These are phyloP conservation scores for Fusarium vanettenii DNA, from an alignment of 2,329 filamentous ascomycete genomes.

Conservation along the genomic window DNA sequence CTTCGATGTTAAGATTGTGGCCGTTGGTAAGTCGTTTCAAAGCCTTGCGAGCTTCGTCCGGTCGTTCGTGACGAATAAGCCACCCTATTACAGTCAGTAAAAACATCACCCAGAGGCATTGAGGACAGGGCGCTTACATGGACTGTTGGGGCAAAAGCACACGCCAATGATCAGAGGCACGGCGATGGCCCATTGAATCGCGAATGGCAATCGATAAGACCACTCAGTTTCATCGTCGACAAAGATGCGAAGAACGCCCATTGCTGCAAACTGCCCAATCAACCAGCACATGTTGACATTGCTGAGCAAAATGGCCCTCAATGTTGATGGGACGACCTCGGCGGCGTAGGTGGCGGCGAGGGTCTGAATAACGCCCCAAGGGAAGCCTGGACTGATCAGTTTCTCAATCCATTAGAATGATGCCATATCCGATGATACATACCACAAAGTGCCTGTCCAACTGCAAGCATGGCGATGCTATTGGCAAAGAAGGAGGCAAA, in stretches of 20 bases:
- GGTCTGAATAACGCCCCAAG: slow-evolving; percentile 51
- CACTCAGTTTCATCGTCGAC: slow-evolving; percentile 45
- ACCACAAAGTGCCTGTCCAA: slow-evolving; percentile 49
- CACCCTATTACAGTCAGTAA: slow-evolving; percentile 41
- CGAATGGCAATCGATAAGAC: slow-evolving; percentile 50
- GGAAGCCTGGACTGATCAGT: slow-evolving; percentile 37
- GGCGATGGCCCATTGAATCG: slow-evolving; percentile 55
- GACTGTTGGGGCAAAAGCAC: slow-evolving; percentile 54
- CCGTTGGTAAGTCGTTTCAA: slow-evolving; percentile 46
- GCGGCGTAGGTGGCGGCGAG: slow-evolving; percentile 55
- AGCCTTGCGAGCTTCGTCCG: slow-evolving; percentile 47
- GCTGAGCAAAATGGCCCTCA: slow-evolving; percentile 50
- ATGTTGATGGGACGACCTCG: slow-evolving; percentile 49
- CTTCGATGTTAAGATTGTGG: slow-evolving; percentile 52
- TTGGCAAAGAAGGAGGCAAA: slow-evolving; percentile 53
- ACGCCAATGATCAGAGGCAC: slow-evolving; percentile 51
- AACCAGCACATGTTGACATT: slow-evolving; percentile 58
- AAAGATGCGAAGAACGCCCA: slow-evolving; percentile 50
- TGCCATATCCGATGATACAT: background rate
- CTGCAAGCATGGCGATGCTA: slow-evolving; percentile 48
- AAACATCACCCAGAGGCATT: background rate
- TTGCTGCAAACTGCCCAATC: slow-evolving; percentile 53
- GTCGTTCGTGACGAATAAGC: slow-evolving; percentile 51
- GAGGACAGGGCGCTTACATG: slow-evolving; percentile 42
- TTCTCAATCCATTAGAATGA: background rate